Conservation (phyloP, 306 rosid genomes). For the Dryas alaskensis region DNA sequence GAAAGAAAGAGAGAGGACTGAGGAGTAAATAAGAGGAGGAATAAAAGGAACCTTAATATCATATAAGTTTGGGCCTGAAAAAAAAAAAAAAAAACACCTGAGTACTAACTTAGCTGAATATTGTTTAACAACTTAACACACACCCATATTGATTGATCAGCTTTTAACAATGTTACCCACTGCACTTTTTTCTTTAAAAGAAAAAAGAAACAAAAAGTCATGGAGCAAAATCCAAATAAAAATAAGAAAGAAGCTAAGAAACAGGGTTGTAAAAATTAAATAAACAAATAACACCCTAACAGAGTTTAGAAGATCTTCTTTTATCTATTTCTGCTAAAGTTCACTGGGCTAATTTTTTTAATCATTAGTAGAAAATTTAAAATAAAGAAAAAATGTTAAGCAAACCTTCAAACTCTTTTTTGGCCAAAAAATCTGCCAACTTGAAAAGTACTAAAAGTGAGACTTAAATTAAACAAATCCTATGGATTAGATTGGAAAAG, state of each 20-base stretch:
- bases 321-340: background rate
- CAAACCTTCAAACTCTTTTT: background rate
- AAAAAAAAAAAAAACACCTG: background rate
- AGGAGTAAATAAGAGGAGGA: background rate
- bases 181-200: background rate
- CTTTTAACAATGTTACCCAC: background rate
- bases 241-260: background rate
- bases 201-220: background rate
- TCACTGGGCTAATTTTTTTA: background rate
- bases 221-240: conserved; percentile 3
- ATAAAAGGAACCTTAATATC: no score
- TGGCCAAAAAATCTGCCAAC: background rate
- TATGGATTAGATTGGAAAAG: conserved; percentile 9
- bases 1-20: background rate
- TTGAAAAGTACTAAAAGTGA: conserved; percentile 16
- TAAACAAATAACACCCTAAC: background rate
- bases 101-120: background rate
- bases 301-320: conserved; percentile 13
- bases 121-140: background rate
- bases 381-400: background rate
- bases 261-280: background rate
- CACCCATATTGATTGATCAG: background rate
- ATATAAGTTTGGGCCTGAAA: background rate
- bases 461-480: background rate
- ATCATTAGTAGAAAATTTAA: background rate